Conservation (phyloP, 306 rosid genomes). For the Cicer pinnatifidum region DNA sequence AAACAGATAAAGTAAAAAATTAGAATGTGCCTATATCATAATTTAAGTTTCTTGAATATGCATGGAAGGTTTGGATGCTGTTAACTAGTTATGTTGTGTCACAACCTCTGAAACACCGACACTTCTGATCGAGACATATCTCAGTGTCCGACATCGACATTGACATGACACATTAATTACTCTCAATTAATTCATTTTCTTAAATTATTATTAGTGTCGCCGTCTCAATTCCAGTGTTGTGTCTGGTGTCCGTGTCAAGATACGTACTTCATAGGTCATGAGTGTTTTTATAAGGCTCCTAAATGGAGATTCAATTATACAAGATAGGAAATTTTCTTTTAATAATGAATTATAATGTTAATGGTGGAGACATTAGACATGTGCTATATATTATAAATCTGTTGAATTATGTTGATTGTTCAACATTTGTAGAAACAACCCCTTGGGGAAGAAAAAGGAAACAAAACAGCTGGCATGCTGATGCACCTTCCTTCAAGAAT, state of each 20-base stretch:
- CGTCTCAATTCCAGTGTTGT: too few species aligned
- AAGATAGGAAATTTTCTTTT: constrained; percentile 14
- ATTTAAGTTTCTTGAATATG: constrained; percentile 14
- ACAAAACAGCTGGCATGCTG: background rate
- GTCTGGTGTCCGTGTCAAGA: too few species aligned
- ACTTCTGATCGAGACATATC: too few species aligned
- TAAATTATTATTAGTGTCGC: too few species aligned
- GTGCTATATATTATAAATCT: constrained; percentile 9
- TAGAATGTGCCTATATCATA: too few species aligned
- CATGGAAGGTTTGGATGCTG: constrained; percentile 14
- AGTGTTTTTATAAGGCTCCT: constrained; percentile 17
- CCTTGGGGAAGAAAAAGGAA: background rate
- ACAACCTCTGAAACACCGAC: too few species aligned
- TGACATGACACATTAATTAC: too few species aligned
- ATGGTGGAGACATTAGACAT: background rate
- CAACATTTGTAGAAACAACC: constrained; percentile 34
- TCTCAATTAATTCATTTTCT: too few species aligned
- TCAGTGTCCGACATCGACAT: too few species aligned
- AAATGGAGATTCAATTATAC: constrained; percentile 11
- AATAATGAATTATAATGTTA: constrained; percentile 6
- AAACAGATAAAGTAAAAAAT: background rate
- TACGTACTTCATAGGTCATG: background rate
- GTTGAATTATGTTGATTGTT: constrained; percentile 19
- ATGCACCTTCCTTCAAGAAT: constrained; percentile 21
- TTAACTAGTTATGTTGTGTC: constrained; percentile 27